phyloP scores from a whole-genome alignment of 352 stramenopile genomes.

The Pythium aquatile region DNA sequence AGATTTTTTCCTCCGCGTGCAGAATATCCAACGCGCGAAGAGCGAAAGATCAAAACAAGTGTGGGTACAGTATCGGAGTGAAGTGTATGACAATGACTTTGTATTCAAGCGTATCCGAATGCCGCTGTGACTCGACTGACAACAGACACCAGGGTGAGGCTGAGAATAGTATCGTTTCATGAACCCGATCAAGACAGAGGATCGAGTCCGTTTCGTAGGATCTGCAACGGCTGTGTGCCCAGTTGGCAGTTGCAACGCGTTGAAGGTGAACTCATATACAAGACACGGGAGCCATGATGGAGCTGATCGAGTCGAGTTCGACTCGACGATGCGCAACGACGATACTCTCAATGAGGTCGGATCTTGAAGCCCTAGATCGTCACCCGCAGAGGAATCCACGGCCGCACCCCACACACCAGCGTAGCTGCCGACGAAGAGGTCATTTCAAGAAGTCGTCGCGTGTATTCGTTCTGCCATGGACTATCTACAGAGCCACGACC shows the following conservation, averaged over 20 bases:
- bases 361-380: background rate
- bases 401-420: background rate
- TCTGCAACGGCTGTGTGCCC: constrained; percentile 3
- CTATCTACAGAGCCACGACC: background rate
- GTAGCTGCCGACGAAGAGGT: background rate
- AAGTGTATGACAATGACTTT: background rate
- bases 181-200: background rate
- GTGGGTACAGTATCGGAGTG: background rate
- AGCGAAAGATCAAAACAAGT: background rate
- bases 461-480: background rate
- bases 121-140: background rate
- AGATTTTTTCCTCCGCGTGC: background rate
- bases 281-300: background rate
- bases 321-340: background rate
- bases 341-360: background rate
- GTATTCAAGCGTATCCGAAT: background rate
- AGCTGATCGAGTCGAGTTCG: background rate
- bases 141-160: background rate
- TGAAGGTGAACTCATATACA: background rate
- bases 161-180: background rate
- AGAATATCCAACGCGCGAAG: background rate
- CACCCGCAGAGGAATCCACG: background rate
- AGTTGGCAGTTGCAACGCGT: background rate
- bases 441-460: background rate
- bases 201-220: background rate